Conservation (phyloP, 306 rosid species). For the Trifolium pratense region DNA sequence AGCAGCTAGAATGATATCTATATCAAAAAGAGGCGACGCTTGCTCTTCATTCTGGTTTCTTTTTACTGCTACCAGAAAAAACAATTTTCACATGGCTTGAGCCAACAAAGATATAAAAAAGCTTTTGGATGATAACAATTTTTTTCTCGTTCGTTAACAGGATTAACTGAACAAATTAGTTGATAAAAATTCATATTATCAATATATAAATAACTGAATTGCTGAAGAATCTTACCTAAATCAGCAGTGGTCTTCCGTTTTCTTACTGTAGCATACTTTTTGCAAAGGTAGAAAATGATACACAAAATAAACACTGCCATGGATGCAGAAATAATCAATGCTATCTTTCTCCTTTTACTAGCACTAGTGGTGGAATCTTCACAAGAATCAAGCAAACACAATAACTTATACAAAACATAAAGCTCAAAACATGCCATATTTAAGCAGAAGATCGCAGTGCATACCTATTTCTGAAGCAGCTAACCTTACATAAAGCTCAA, state of each 20-base stretch:
- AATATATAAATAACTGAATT: conserved; percentile 9
- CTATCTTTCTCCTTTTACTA: conserved; percentile 16
- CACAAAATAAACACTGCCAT: conserved; percentile 27
- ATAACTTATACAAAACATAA: no score
- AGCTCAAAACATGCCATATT: not conserved
- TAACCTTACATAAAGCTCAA: conserved; percentile 41
- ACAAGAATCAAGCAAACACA: conserved; percentile 16
- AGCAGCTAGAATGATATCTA: conserved; percentile 40
- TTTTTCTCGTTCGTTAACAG: no score
- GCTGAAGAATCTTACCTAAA: conserved; percentile 31
- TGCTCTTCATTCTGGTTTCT: conserved; percentile 39
- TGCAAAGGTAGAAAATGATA: conserved; percentile 35
- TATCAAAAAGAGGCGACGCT: conserved; percentile 41
- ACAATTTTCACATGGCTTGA: conserved; percentile 20
- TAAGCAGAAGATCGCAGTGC: not conserved
- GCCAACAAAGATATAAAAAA: no score
- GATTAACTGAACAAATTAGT: no score
- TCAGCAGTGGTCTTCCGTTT: not conserved
- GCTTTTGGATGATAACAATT: no score
- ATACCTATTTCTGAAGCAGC: conserved; percentile 45
- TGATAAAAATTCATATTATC: not conserved
- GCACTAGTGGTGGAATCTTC: conserved; percentile 17
- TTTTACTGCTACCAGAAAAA: conserved; percentile 18
- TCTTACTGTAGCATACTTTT: conserved; percentile 8
- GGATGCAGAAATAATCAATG: conserved; percentile 24